Conservation (phyloP, 257 asterid species). For the Ocimum tenuiflorum region DNA sequence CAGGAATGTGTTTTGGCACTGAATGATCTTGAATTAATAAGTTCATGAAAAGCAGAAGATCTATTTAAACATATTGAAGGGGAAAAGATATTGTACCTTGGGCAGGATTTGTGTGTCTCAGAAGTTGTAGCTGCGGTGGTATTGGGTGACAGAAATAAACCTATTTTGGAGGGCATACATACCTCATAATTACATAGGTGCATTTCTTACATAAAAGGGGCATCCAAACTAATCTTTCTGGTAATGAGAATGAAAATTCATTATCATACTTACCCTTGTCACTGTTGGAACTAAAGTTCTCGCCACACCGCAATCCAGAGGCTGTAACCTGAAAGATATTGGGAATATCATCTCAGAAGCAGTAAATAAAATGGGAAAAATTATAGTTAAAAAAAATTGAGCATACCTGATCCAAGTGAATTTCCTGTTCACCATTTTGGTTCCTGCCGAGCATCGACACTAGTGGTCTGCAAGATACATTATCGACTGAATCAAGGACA, state of each 20-base stretch:
- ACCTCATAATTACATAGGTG: not conserved
- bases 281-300: conserved; percentile 28
- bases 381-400: not conserved
- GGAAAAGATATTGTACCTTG: conserved; percentile 25
- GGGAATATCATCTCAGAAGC: not conserved
- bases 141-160: conserved; percentile 32
- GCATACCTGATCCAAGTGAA: conserved; percentile 21
- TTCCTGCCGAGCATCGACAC: not conserved
- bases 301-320: conserved; percentile 16
- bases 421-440: conserved; percentile 15
- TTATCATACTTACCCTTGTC: not conserved
- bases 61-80: not conserved
- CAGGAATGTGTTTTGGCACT: conserved; percentile 30
- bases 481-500: not conserved
- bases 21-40: conserved; percentile 24
- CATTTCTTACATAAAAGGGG: not conserved
- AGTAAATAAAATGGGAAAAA: not conserved
- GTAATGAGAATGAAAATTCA: not conserved
- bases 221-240: not conserved
- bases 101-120: conserved; percentile 25
- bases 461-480: conserved; percentile 21
- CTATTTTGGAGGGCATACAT: conserved; percentile 27
- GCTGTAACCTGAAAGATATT: conserved; percentile 23
- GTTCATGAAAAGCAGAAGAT: conserved; percentile 14
- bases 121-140: conserved; percentile 24